phyloP scores from a whole-genome alignment of 306 rosid species.

The Rosa persica region DNA sequence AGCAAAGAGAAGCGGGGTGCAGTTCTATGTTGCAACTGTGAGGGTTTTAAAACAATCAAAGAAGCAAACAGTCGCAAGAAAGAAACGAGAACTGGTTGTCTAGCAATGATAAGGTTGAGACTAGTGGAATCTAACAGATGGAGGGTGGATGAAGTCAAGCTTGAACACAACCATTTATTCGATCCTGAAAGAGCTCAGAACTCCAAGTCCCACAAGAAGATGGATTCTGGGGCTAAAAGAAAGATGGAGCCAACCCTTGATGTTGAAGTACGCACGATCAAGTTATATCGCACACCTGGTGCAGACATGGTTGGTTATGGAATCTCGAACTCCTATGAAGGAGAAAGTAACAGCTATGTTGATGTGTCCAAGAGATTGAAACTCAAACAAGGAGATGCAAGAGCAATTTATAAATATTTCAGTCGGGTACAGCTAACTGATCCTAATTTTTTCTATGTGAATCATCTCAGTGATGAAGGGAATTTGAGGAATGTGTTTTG shows the following conservation, averaged over 20 bases:
- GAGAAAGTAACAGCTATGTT: conserved; percentile 43
- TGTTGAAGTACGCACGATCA: conserved; percentile 87
- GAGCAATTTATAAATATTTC: conserved; percentile 59
- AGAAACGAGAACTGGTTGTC: conserved; percentile 94
- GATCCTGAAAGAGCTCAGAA: conserved; percentile 97
- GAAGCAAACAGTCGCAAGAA: conserved; percentile 85
- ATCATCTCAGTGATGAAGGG: conserved; percentile 88
- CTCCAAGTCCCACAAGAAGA: conserved; percentile 93
- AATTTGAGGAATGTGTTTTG: conserved; percentile 79
- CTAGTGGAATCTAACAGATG: conserved; percentile 85
- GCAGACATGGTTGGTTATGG: conserved; percentile 53
- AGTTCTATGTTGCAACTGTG: conserved; percentile 92
- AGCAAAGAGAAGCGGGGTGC: conserved; percentile 99
- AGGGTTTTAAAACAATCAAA: conserved; percentile 83
- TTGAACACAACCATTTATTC: conserved; percentile 91
- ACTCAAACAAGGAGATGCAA: conserved; percentile 71
- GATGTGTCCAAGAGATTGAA: conserved; percentile 52
- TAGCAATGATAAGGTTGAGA: conserved; percentile 94
- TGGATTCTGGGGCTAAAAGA: conserved; percentile 72
- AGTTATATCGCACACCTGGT: conserved; percentile 68
- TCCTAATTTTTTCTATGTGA: conserved; percentile 83
- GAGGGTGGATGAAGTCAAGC: conserved; percentile 95
- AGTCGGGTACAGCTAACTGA: conserved; percentile 58
- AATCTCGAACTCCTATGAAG: conserved; percentile 63
- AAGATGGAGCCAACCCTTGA: conserved; percentile 72